Percentiles rank a stretch among this genome's conserved stretches.
These are phyloP conservation scores for Camellia lanceoleosa DNA, from an alignment of 148 eudicot species.

Conservation along the genomic window DNA sequence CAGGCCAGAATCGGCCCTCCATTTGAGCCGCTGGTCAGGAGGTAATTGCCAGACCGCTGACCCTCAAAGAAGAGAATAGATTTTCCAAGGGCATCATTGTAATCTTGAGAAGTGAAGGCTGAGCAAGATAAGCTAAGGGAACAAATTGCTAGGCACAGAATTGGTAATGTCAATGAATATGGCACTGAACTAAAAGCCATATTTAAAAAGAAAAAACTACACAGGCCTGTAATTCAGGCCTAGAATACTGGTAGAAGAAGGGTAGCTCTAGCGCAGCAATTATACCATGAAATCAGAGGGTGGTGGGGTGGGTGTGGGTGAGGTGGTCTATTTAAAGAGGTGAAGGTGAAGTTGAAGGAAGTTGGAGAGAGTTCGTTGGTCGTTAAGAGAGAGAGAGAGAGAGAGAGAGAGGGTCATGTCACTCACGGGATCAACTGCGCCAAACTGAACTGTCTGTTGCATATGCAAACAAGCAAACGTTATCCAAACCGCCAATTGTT, in stretches of 20 bases:
- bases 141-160: too few relatives aligned
- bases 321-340: neutral
- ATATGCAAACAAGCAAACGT: neutral
- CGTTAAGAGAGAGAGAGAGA: conserved; percentile 30
- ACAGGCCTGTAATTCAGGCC: conserved; percentile 4
- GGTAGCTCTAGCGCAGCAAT: too few relatives aligned
- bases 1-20: conserved; percentile 47
- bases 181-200: too few relatives aligned
- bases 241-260: too few relatives aligned
- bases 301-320: too few relatives aligned
- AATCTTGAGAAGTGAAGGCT: conserved; percentile 24
- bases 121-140: too few relatives aligned
- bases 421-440: conserved; percentile 64
- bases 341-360: conserved; percentile 15
- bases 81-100: conserved; percentile 57
- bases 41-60: conserved; percentile 60
- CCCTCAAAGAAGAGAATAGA: conserved; percentile 82
- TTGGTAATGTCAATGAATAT: too few relatives aligned
- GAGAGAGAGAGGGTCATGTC: conserved; percentile 6
- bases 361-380: conserved; percentile 28
- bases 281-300: too few relatives aligned
- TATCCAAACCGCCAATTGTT: too few relatives aligned
- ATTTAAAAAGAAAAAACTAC: too few relatives aligned
- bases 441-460: conserved; percentile 15
- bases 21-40: too few relatives aligned